Conservation (phyloP, 2,329 filamentous ascomycete genomes). For the Diaporthe velutina region DNA sequence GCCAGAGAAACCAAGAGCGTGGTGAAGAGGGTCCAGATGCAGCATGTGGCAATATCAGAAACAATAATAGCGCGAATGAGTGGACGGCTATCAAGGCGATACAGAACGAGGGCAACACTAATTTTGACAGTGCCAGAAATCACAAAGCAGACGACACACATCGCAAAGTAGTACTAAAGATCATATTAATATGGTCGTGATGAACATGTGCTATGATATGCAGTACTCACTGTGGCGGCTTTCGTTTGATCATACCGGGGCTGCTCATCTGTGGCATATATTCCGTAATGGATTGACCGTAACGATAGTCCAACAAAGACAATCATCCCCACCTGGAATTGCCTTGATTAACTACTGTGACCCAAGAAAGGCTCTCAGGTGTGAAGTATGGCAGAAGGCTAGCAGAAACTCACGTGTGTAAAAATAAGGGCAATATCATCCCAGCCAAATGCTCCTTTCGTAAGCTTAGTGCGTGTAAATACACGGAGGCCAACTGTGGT, state of each 20-base stretch:
- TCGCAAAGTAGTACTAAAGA: slow-evolving; percentile 18
- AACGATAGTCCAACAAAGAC: slow-evolving; percentile 16
- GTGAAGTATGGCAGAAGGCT: accelerated
- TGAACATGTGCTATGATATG: accelerated
- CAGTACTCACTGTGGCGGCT: not conserved
- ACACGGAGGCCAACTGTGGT: slow-evolving; percentile 33
- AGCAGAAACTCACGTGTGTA: slow-evolving; percentile 13
- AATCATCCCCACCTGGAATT: slow-evolving; percentile 13
- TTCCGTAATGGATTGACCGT: not conserved
- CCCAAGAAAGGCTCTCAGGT: not conserved
- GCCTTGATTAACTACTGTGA: not conserved
- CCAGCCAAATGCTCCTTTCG: slow-evolving; percentile 36
- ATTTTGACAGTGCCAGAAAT: slow-evolving; percentile 36
- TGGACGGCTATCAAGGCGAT: slow-evolving; percentile 33
- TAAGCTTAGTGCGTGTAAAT: slow-evolving; percentile 25
- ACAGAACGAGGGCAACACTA: slow-evolving; percentile 37
- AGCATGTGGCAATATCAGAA: slow-evolving; percentile 33
- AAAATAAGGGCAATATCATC: slow-evolving; percentile 35
- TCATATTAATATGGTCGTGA: not conserved
- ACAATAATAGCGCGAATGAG: slow-evolving; percentile 23
- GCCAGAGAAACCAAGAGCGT: slow-evolving; percentile 27
- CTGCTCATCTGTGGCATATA: not conserved
- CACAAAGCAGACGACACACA: slow-evolving; percentile 28
- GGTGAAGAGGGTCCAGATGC: slow-evolving; percentile 27
- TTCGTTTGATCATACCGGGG: slow-evolving; percentile 1